Base-by-base conservation (phyloP, 2,329 filamentous ascomycete species). In the Colletotrichum spinosum region DNA sequence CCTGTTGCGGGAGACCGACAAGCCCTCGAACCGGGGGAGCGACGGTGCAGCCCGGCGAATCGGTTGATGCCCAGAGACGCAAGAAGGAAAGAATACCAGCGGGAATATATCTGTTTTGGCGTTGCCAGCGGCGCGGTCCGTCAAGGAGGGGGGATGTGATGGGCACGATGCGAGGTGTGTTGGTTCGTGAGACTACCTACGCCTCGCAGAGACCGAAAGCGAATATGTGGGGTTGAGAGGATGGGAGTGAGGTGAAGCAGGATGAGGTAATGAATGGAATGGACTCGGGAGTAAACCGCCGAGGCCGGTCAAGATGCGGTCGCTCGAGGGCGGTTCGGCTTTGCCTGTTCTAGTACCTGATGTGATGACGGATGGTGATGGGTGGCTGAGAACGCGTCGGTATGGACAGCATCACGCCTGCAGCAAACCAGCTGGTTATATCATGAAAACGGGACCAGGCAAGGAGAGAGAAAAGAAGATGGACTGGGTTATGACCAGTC, bases 131-230 rank as follows among this genome's bases (percentile, higher is more conserved):
- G 49, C 55, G 41, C 35, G n/a, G 35, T 42, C 44, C 38, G 49
- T n/a, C 45, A 60, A 44, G 35, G 33, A 60, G 44, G 35, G 37
- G 12, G 41, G 15, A 35, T 12, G 17, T 25, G 42, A 17, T 25
- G 37, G 46, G 33, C 33, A 38, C 38, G 54, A 33, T 25, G 15
- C 37, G 41, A n/a, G 15, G 37, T 45, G 55, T 60, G 25, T 50
- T 25, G 44, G 44, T 55, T 50, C 49, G 33, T 34, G 44, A 45
- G 37, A 37, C 15, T 13, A 42, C 11, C 15, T 13, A 42, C 11
- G 45, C 39, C 38, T 45, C 17, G 38, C 54, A 34, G 38, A 65
- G 61, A 65, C 55, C 61, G 61, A 65, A 65, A 65, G 61, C 61
- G 55, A 64, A 55, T 55, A 48, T 60, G 61, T 60, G 61, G 55